Conservation (phyloP, 179 eudicot genomes). For the Carnegiea gigantea region DNA sequence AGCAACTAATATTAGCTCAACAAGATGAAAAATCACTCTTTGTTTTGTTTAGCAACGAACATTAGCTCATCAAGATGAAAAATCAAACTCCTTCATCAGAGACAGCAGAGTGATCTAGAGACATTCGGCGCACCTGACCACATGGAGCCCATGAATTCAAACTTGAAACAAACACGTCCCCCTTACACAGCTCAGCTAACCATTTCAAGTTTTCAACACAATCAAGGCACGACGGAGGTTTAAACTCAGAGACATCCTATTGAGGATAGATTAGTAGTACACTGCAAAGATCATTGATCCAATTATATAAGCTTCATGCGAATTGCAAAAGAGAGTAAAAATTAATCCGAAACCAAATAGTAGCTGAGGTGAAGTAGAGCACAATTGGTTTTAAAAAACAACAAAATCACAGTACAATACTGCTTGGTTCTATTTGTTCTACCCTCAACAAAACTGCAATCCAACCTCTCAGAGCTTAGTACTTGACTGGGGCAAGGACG, state of each 20-base stretch:
- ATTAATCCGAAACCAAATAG: neutral
- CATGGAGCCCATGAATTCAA: too few species aligned
- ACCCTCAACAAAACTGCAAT: constrained; percentile 22
- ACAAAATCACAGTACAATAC: neutral
- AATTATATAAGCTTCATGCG: neutral
- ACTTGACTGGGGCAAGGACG: constrained; percentile 68
- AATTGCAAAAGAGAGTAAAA: constrained; percentile 6
- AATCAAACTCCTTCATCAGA: too few species aligned
- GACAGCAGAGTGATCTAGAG: too few species aligned
- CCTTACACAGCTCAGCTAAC: too few species aligned
- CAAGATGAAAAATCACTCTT: too few species aligned
- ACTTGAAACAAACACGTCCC: too few species aligned
- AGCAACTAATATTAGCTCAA: too few species aligned
- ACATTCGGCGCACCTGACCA: too few species aligned
- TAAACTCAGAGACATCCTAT: neutral
- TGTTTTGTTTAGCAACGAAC: too few species aligned
- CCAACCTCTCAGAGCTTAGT: constrained; percentile 29
- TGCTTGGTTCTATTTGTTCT: constrained; percentile 18
- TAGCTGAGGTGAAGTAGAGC: constrained; percentile 1
- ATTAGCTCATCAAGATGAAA: too few species aligned
- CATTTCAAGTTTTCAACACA: too few species aligned
- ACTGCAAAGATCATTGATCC: neutral
- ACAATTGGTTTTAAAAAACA: constrained; percentile 4
- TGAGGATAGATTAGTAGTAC: neutral
- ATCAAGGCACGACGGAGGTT: neutral